A percentile compares a stretch with the other conserved stretches of the same genome.
Evolutionary conservation across 352 stramenopile genomes (phyloP).

Genomic region (Phytophthora fragariaefolia): DNA sequence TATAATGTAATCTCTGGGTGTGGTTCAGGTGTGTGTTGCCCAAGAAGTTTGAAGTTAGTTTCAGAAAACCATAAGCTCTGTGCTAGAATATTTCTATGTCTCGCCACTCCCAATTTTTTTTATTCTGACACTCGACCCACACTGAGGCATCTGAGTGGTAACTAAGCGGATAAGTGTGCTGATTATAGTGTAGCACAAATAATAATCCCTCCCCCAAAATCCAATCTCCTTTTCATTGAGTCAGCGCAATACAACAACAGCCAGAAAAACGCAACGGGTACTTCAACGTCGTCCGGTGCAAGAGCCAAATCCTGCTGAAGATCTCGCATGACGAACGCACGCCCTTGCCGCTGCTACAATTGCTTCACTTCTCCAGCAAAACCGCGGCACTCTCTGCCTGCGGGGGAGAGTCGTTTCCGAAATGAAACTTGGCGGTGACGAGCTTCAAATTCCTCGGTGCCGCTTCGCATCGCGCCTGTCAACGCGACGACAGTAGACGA

Average conservation of each 20-base stretch:
- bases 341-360: neutral
- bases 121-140: too few species aligned
- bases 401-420: too few species aligned
- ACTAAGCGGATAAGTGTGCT: too few species aligned
- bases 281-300: neutral
- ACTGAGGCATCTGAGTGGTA: too few species aligned
- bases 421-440: neutral
- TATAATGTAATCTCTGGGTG: too few species aligned
- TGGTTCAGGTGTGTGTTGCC: too few species aligned
- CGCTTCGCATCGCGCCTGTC: constrained; percentile 7
- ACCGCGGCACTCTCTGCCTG: neutral
- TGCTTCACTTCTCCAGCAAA: neutral
- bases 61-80: too few species aligned
- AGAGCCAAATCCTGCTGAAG: neutral
- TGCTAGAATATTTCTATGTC: too few species aligned
- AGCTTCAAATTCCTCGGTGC: neutral
- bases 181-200: too few species aligned
- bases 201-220: too few species aligned
- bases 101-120: too few species aligned
- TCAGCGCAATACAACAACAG: neutral
- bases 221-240: neutral
- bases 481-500: constrained; percentile 12
- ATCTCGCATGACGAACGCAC: neutral
- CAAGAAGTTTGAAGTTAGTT: too few species aligned
- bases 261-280: neutral